phyloP scores from a whole-genome alignment of 176 grass and related monocot genomes.

The Oryza nivara region DNA sequence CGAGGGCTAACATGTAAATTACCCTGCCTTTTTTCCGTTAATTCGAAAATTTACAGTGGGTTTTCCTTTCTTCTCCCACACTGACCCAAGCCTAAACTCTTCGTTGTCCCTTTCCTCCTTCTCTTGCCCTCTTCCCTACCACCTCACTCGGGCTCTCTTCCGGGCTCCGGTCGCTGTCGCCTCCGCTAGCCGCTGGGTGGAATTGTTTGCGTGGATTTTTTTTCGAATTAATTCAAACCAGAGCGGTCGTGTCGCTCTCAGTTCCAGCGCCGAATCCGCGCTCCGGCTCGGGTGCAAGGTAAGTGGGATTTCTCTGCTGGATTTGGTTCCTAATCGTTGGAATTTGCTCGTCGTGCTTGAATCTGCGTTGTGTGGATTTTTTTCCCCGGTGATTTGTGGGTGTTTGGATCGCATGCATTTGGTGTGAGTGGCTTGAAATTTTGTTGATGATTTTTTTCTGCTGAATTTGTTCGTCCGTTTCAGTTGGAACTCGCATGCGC shows the following conservation, averaged over 20 bases:
- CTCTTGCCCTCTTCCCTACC: not conserved
- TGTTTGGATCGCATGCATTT: conserved; percentile 38
- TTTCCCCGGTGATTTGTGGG: not conserved
- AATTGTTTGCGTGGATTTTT: conserved; percentile 21
- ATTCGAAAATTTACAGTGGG: conserved; percentile 27
- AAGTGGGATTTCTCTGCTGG: not conserved
- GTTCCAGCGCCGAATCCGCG: not conserved
- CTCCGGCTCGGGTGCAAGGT: conserved; percentile 38
- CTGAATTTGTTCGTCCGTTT: conserved; percentile 42
- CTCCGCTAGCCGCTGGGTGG: not conserved
- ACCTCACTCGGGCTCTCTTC: conserved; percentile 8
- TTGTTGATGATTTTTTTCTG: conserved; percentile 29
- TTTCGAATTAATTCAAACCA: conserved; percentile 37
- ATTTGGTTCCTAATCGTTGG: conserved; percentile 37
- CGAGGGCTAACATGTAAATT: conserved; percentile 28
- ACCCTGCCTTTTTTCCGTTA: conserved; percentile 29
- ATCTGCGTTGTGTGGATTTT: conserved; percentile 13
- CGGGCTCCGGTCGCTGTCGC: conserved; percentile 32
- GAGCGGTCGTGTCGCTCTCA: conserved; percentile 14
- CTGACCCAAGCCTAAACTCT: conserved; percentile 20
- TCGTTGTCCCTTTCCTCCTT: conserved; percentile 38
- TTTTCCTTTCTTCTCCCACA: conserved; percentile 20
- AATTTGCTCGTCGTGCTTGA: conserved; percentile 21
- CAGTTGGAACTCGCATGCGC: conserved; percentile 45
- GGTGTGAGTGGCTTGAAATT: not conserved